Evolutionary conservation across 139 green algal genomes (phyloP).

Genomic region (Micractinium conductrix): DNA sequence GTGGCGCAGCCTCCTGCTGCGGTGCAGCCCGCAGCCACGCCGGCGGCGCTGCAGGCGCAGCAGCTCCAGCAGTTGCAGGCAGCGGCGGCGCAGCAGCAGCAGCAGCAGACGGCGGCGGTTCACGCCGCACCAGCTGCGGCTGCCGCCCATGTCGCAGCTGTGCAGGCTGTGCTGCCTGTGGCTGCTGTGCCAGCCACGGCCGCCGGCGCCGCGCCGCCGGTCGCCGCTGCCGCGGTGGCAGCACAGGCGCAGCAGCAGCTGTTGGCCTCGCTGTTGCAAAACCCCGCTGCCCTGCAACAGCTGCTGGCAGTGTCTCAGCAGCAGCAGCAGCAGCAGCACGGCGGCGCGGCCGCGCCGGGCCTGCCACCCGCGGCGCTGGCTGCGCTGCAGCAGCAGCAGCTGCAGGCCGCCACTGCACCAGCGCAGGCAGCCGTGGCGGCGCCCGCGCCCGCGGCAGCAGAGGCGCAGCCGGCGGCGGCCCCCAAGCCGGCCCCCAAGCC

Average conservation of each 20-base stretch:
- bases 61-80: background rate
- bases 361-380: background rate
- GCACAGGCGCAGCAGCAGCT: constrained; percentile 24
- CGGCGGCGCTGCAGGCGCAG: constrained; percentile 27
- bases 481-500: background rate
- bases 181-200: background rate
- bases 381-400: constrained; percentile 13
- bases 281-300: constrained; percentile 2
- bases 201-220: too few relatives aligned
- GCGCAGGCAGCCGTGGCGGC: background rate
- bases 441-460: constrained; percentile 2
- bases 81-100: background rate
- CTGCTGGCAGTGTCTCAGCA: constrained; percentile 17
- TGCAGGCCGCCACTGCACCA: background rate
- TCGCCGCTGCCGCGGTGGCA: background rate
- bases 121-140: background rate
- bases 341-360: background rate
- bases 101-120: background rate
- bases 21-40: background rate
- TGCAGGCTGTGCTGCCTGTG: background rate
- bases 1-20: background rate
- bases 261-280: constrained; percentile 5
- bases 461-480: background rate
- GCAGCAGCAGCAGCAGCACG: background rate
- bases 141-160: background rate